phyloP scores from a whole-genome alignment of 768 basidiomycete species.

The Mycena alexandri region DNA sequence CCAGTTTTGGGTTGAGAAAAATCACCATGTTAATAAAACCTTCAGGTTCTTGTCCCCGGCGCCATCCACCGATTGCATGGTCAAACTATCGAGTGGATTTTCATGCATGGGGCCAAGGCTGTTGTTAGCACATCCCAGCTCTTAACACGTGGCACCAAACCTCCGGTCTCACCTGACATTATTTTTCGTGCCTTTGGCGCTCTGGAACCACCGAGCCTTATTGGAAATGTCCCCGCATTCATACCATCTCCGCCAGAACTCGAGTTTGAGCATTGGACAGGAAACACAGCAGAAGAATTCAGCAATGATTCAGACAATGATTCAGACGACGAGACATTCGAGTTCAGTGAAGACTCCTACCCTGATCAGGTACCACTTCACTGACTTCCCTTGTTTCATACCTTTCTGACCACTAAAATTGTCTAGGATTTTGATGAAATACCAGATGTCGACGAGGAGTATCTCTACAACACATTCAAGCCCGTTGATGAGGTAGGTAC shows the following conservation, averaged over 20 bases:
- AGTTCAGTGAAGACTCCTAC: too few species aligned
- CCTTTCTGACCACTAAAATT: neutral
- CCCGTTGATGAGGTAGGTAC: too few species aligned
- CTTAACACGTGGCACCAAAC: neutral
- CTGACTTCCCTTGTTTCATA: too few species aligned
- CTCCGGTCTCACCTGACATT: neutral
- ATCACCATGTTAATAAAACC: too few species aligned
- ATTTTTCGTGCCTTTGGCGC: neutral
- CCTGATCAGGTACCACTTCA: too few species aligned
- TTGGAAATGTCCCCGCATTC: neutral
- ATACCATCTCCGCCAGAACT: neutral
- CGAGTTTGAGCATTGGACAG: neutral
- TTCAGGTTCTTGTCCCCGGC: constrained; percentile 16
- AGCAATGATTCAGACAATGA: neutral
- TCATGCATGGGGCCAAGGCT: constrained; percentile 1
- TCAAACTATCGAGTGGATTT: constrained; percentile 21
- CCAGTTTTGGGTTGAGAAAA: too few species aligned
- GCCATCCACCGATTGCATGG: constrained; percentile 3
- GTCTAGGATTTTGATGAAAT: neutral
- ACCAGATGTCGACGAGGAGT: too few species aligned
- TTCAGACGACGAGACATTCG: neutral
- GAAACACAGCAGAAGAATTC: neutral
- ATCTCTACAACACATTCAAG: too few species aligned
- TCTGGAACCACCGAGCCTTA: neutral
- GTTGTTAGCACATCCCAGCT: constrained; percentile 21